A percentile compares a stretch with the other conserved stretches of the same genome.
These are phyloP conservation scores for Kokia cookei DNA, from an alignment of 441 rosid genomes.

Conservation along the genomic window DNA sequence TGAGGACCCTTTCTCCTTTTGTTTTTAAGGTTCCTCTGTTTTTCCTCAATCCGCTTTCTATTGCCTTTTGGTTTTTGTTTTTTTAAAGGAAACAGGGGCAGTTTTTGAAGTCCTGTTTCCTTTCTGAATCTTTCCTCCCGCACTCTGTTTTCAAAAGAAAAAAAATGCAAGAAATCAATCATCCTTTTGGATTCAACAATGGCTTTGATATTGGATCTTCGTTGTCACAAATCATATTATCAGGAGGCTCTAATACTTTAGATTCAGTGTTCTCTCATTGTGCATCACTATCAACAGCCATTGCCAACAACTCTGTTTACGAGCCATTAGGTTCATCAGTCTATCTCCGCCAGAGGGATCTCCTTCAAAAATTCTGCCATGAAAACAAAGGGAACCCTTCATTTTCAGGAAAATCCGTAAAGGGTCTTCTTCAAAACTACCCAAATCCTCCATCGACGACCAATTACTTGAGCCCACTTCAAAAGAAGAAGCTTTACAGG, in stretches of 20 bases:
- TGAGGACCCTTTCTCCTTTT: not conserved
- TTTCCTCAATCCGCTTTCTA: not conserved
- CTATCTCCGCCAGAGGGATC: conserved; percentile 79
- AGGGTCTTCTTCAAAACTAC: conserved; percentile 20
- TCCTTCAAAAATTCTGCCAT: conserved; percentile 46
- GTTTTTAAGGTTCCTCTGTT: not conserved
- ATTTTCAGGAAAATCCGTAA: not conserved
- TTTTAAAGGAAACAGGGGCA: conserved; percentile 12
- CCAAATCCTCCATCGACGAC: conserved; percentile 19
- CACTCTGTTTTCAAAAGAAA: not conserved
- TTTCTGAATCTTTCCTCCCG: not conserved
- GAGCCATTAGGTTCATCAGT: conserved; percentile 70
- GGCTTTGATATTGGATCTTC: conserved; percentile 38
- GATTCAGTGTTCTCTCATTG: conserved; percentile 79
- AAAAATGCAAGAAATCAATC: conserved; percentile 36
- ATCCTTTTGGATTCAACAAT: conserved; percentile 12
- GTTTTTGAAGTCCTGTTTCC: conserved; percentile 7
- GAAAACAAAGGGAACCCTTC: conserved; percentile 27
- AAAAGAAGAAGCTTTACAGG: conserved; percentile 79
- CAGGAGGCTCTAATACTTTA: conserved; percentile 67
- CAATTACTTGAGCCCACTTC: conserved; percentile 20
- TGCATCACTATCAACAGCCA: conserved; percentile 12
- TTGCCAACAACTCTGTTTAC: conserved; percentile 13
- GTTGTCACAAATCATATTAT: conserved; percentile 63
- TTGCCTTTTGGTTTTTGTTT: not conserved